phyloP scores from a whole-genome alignment of 441 rosid species.

The Theobroma grandiflorum region DNA sequence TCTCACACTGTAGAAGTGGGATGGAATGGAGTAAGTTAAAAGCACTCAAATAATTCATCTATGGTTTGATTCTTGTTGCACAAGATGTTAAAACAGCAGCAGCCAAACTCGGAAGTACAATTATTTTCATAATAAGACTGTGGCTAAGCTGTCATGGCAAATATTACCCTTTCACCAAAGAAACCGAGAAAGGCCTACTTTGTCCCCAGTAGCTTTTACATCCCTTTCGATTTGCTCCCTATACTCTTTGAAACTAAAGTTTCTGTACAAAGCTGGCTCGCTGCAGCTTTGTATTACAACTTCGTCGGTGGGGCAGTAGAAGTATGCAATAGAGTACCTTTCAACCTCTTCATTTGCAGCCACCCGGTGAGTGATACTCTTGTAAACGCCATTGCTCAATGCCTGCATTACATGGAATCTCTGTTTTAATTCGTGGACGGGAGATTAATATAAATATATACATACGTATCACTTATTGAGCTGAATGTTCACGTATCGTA shows the following conservation, averaged over 20 bases:
- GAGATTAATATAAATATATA: no score
- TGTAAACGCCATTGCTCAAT: conserved; percentile 67
- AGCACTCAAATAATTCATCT: neutral
- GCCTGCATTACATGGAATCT: conserved; percentile 44
- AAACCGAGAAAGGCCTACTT: conserved; percentile 78
- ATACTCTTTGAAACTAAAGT: conserved; percentile 64
- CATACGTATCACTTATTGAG: no score
- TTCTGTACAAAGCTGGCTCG: conserved; percentile 52
- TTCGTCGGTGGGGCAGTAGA: conserved; percentile 60
- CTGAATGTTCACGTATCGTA: no score
- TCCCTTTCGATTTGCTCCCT: conserved; percentile 58
- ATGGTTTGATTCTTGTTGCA: neutral
- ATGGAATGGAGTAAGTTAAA: neutral
- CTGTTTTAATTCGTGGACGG: no score
- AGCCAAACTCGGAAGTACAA: conserved; percentile 10
- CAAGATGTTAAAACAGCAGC: conserved; percentile 9
- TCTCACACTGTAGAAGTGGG: no score
- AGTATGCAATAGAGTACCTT: conserved; percentile 66
- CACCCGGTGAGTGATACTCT: conserved; percentile 68
- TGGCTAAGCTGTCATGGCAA: conserved; percentile 12
- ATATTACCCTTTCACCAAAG: conserved; percentile 32
- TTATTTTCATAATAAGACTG: neutral
- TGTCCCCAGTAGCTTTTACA: conserved; percentile 63
- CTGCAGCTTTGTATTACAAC: conserved; percentile 48
- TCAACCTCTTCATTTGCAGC: conserved; percentile 51